Base-by-base conservation (phyloP, 768 basidiomycete genomes). In the Lentinula detonsa region DNA sequence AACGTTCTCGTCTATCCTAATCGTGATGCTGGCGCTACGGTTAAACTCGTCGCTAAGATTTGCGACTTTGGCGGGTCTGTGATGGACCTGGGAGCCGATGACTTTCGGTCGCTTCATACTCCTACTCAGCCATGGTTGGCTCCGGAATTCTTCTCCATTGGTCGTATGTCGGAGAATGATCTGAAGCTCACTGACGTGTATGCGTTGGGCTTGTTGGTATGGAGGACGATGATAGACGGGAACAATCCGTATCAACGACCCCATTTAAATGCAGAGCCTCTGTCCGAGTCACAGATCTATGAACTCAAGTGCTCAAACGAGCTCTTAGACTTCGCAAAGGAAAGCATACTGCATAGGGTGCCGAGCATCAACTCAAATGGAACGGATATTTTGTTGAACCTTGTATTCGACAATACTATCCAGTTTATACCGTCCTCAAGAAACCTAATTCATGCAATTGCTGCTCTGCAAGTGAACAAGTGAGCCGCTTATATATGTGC, bases 1-100 rank as follows among this genome's bases (percentile, higher is more conserved):
- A 64, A 64, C 21, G 63, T 64, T 3, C 58, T 63, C 15, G 37
- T 63, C 50, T 63, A 55, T 49, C 54, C 43, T 9, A 63, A 63
- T 57, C 53, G 45, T 33, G 51, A n/a, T 35, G 11, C 43, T 33
- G 28, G 33, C 40, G 57, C 62, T 4, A 33, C 18, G 7, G 48
- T 59, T 31, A 33, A 37, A 15, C 56, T 60, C 23, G 59, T 55
- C 6, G 62, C 62, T 23, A 63, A 63, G 33, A 15, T 63, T 34
- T 51, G 45, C 6, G 62, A 63, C 16, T 63, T 63, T 56, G 58
- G 62, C 9, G 62, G 62, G 23, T 59, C 58, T 39, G 58, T 55
- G 31, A 63, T 63, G 62, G 58, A 63, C 54, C 21, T 63, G 13
- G 50, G 46, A 16, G 43, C n/a, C 1, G 58, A 33, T 6, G 11